Percentiles rank a stretch among this genome's conserved stretches.
These are phyloP conservation scores for Trametes villosa DNA, from an alignment of 768 basidiomycete species.

Conservation along the genomic window DNA sequence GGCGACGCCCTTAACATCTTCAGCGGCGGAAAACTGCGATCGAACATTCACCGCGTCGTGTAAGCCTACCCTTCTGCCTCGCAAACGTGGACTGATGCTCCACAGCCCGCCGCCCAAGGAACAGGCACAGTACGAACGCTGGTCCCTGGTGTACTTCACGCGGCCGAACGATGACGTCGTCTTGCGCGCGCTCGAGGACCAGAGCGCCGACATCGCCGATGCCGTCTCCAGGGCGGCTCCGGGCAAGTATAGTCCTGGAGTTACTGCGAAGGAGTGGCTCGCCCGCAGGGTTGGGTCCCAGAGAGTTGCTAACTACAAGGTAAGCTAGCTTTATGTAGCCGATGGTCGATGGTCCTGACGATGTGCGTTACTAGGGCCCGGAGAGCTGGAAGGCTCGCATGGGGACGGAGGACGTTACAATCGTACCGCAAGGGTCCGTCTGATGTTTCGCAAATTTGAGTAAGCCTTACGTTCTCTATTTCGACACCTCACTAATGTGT, in stretches of 20 bases:
- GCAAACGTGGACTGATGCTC: neutral
- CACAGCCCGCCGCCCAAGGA: slow-evolving; percentile 53
- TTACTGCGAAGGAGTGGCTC: slow-evolving; percentile 47
- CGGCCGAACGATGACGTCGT: slow-evolving; percentile 58
- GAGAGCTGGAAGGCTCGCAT: slow-evolving; percentile 18
- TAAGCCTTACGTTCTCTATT: no score
- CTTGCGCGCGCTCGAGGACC: slow-evolving; percentile 55
- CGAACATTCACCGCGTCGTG: slow-evolving; percentile 67
- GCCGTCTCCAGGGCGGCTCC: slow-evolving; percentile 41
- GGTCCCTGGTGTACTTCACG: slow-evolving; percentile 73
- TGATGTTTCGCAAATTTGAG: no score
- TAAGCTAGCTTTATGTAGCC: neutral
- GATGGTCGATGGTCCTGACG: neutral
- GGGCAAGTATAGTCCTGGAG: slow-evolving; percentile 35
- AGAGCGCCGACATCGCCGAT: slow-evolving; percentile 54
- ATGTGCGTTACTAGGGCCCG: slow-evolving; percentile 2
- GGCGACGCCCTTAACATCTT: slow-evolving; percentile 64
- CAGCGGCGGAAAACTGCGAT: slow-evolving; percentile 68
- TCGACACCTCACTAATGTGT: no score
- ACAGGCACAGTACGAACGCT: slow-evolving; percentile 59
- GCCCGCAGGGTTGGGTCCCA: slow-evolving; percentile 43
- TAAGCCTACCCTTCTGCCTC: slow-evolving; percentile 32
- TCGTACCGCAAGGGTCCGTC: neutral
- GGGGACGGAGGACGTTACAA: slow-evolving; percentile 22
- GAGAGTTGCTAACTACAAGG: slow-evolving; percentile 27